phyloP scores from a whole-genome alignment of 345 rosid genomes.

The Barbarea vulgaris region DNA sequence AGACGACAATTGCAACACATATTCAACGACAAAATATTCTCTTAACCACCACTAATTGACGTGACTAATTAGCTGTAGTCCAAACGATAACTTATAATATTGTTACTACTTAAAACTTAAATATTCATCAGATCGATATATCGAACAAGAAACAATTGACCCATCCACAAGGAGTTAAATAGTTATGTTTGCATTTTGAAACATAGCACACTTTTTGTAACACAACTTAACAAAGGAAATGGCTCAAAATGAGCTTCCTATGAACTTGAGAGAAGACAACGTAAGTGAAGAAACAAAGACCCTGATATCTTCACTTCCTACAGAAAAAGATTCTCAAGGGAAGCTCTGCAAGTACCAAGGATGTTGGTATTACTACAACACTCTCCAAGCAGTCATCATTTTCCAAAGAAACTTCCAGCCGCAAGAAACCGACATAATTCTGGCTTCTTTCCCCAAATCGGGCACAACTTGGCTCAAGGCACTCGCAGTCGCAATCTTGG shows the following conservation, averaged over 20 bases:
- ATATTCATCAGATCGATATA: background rate
- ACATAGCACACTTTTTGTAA: too few relatives aligned
- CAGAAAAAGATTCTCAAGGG: too few relatives aligned
- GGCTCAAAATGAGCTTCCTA: too few relatives aligned
- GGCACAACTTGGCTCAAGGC: constrained; percentile 48
- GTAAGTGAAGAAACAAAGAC: too few relatives aligned
- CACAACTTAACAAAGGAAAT: too few relatives aligned
- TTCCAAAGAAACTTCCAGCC: constrained; percentile 47
- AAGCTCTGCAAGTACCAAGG: too few relatives aligned
- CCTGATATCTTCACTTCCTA: too few relatives aligned
- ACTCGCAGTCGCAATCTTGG: constrained; percentile 28
- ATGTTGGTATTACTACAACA: too few relatives aligned
- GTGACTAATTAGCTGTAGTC: background rate
- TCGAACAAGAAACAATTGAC: background rate
- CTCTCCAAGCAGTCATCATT: too few relatives aligned
- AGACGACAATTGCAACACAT: background rate
- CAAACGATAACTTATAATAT: background rate
- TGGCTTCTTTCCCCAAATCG: constrained; percentile 29
- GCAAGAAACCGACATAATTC: constrained; percentile 25
- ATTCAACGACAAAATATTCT: background rate
- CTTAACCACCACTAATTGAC: background rate
- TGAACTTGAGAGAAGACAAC: too few relatives aligned
- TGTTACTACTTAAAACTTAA: background rate
- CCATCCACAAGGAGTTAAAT: too few relatives aligned
- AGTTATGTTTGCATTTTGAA: too few relatives aligned